Conservation (phyloP, 2,329 filamentous ascomycete genomes). For the Cytospora piceicola region DNA sequence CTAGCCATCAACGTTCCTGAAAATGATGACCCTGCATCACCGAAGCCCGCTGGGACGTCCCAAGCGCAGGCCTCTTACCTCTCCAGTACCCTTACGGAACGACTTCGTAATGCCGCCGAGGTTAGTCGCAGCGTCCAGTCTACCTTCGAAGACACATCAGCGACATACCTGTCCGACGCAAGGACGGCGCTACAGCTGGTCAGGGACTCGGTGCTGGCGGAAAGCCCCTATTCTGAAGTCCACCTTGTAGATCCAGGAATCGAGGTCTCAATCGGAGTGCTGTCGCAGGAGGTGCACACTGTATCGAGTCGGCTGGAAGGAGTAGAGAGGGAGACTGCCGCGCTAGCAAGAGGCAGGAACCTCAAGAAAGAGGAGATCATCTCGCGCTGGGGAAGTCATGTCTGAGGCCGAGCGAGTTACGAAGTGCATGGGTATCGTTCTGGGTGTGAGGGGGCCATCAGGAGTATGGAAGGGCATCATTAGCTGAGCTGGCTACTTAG, state of each 20-base stretch:
- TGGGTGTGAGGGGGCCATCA: not conserved
- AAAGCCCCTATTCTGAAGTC: slow-evolving; percentile 54
- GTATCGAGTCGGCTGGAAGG: slow-evolving; percentile 44
- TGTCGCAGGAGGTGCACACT: slow-evolving; percentile 50
- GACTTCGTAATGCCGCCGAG: slow-evolving; percentile 36
- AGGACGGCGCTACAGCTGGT: slow-evolving; percentile 53
- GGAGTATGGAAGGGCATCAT: not conserved
- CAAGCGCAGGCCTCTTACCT: slow-evolving; percentile 28
- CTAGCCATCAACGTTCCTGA: slow-evolving; percentile 51
- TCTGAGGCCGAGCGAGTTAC: slow-evolving; percentile 1
- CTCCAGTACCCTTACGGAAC: slow-evolving; percentile 16
- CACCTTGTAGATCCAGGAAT: slow-evolving; percentile 58
- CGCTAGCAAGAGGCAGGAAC: slow-evolving; percentile 45
- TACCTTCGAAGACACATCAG: slow-evolving; percentile 51
- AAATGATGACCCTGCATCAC: slow-evolving; percentile 33
- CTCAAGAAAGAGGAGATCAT: slow-evolving; percentile 55
- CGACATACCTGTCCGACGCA: slow-evolving; percentile 51
- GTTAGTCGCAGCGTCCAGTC: slow-evolving; percentile 53
- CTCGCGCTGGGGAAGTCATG: slow-evolving; percentile 44
- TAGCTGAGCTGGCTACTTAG: not conserved
- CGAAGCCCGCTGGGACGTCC: slow-evolving; percentile 17
- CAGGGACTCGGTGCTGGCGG: slow-evolving; percentile 56
- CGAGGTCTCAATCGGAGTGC: slow-evolving; percentile 52
- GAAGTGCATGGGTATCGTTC: not conserved
- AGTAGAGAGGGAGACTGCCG: slow-evolving; percentile 41